Conservation (phyloP, 257 asterid genomes). For the Mentha longifolia region DNA sequence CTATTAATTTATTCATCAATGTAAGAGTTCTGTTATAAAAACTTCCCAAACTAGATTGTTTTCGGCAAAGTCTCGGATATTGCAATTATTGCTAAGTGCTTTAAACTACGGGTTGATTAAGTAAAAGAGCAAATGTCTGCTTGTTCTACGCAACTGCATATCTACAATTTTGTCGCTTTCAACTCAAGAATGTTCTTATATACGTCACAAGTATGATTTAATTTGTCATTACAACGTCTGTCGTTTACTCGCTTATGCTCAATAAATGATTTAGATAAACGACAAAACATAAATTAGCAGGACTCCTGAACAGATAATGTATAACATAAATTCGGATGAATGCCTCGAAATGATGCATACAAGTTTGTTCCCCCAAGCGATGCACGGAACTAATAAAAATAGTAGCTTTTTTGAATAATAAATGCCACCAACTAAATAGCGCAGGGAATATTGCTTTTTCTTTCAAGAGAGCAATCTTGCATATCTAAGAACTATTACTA, state of each 20-base stretch:
- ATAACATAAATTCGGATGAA: background rate
- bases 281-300: background rate
- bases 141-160: conserved; percentile 15
- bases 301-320: conserved; percentile 2
- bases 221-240: background rate
- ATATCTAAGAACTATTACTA: no score
- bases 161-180: conserved; percentile 13
- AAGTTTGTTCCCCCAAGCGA: background rate
- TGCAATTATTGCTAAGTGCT: background rate
- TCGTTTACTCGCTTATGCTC: background rate
- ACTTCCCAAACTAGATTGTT: background rate
- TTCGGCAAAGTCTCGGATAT: background rate
- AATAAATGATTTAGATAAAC: conserved; percentile 6
- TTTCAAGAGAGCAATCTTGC: no score
- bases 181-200: background rate
- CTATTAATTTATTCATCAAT: background rate
- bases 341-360: background rate
- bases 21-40: background rate
- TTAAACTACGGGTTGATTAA: background rate
- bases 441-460: no score
- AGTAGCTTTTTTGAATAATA: no score
- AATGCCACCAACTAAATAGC: no score
- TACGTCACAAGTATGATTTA: background rate
- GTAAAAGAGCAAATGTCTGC: background rate
- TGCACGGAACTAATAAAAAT: background rate